Conservation (phyloP, 345 rosid species). For the Sisymbrium altissimum region DNA sequence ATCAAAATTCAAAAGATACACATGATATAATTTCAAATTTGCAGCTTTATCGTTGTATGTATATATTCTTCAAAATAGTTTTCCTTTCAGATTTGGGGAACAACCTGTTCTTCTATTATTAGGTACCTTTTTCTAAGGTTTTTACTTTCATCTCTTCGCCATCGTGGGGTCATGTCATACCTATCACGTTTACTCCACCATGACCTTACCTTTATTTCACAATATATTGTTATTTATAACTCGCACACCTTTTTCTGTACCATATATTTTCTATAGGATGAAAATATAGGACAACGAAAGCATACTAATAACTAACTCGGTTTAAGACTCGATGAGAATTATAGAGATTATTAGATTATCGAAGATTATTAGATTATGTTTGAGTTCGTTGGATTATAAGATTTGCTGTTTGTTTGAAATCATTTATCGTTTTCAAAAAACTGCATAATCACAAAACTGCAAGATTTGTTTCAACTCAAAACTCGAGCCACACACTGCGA, state of each 20-base stretch:
- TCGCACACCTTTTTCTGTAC: neutral
- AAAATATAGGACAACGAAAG: neutral
- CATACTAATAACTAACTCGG: neutral
- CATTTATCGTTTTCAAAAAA: too few relatives aligned
- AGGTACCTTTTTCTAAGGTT: slow-evolving; percentile 34
- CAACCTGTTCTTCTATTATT: slow-evolving; percentile 44
- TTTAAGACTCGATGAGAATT: neutral
- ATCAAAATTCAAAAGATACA: neutral
- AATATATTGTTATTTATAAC: neutral
- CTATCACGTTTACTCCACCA: slow-evolving; percentile 17
- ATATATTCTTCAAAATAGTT: slow-evolving; percentile 24
- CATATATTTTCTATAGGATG: neutral
- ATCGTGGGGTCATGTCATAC: slow-evolving; percentile 41
- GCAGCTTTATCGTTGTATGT: slow-evolving; percentile 27
- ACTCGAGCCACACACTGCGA: too few relatives aligned
- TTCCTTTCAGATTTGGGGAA: slow-evolving; percentile 36
- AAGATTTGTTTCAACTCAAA: too few relatives aligned
- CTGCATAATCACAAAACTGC: too few relatives aligned
- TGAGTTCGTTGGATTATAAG: neutral
- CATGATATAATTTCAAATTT: neutral
- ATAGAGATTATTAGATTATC: neutral
- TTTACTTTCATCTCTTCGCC: slow-evolving; percentile 24
- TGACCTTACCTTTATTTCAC: slow-evolving; percentile 1
- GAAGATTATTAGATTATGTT: neutral
- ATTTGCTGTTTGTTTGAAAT: too few relatives aligned